phyloP scores from a whole-genome alignment of 441 rosid genomes.

The Gossypium aridum region DNA sequence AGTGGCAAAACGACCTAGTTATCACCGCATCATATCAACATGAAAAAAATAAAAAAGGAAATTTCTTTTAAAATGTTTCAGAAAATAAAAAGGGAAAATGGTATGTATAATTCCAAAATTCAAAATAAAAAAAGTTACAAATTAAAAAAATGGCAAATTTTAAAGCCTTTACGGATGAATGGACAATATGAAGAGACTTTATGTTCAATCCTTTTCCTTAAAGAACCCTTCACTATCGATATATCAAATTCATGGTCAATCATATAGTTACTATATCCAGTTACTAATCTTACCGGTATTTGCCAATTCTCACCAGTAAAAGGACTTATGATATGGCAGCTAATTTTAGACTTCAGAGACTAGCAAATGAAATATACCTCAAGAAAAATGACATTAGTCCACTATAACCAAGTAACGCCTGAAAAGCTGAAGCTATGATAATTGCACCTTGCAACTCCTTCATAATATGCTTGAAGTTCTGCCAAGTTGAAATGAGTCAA shows the following conservation, averaged over 20 bases:
- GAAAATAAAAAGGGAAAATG: background rate
- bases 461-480: conserved; percentile 95
- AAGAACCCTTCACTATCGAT: background rate
- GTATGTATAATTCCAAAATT: background rate
- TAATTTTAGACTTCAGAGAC: conserved; percentile 2
- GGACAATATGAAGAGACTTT: background rate
- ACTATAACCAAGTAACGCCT: conserved; percentile 77
- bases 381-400: conserved; percentile 77
- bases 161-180: background rate
- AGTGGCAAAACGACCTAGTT: background rate
- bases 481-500: conserved; percentile 18
- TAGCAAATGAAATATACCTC: conserved; percentile 39
- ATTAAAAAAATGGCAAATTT: background rate
- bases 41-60: background rate
- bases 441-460: conserved; percentile 88
- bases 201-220: background rate
- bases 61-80: background rate
- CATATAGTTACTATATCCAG: background rate
- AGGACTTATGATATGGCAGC: background rate
- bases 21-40: background rate
- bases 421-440: conserved; percentile 82
- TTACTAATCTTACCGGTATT: background rate
- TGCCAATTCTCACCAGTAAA: background rate
- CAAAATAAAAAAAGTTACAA: background rate
- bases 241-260: background rate